Evolutionary conservation across 2,329 filamentous ascomycete genomes (phyloP), one percentile per base, ranked within the genome.

Genomic region (Ophiostoma populinum): DNA sequence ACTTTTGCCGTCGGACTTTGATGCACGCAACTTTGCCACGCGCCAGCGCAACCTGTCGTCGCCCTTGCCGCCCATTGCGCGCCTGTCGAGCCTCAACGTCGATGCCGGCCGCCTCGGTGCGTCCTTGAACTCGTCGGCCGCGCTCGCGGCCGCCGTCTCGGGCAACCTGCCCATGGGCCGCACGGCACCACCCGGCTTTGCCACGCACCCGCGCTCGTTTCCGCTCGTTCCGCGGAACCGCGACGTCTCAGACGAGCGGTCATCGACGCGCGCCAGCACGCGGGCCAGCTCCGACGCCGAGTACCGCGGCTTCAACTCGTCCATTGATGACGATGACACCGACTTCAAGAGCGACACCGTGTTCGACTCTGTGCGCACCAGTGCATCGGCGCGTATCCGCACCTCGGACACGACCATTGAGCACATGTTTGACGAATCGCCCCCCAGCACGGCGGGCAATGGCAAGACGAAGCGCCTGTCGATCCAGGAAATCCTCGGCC

Each of bases 371-470:
- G 56, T 83, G 45, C 74, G 77, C 35, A 85, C 80, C 12, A 63
- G 68, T 40, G 75, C 68, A 25, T 82, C 78, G 8, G 66, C 68
- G 41, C 77, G 74, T 42, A 63, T 68, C 36, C 70, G 74, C 40
- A 69, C 71, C 22, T 65, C 73, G 31, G 73, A 81, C 49, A 78
- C 76, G 19, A 77, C 79, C 12, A 59, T 85, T 33, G 79, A 85
- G 48, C 80, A 73, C 17, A 80, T 85, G 61, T 86, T 85, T 52
- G 79, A 86, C 54, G 80, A 86, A 46, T 81, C 78, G 11, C 77
- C 75, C 24, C 68, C 71, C 7, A 68, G 65, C 48, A 65, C 67
- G 1, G 62, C 63, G 13, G 59, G 62, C 36, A 65, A 65, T 43
- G 49, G 45, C 44, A 70, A 62, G 47, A 56, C 61, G 3, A 71